These are phyloP conservation scores for Vitis rotundifolia DNA, from an alignment of 164 flowering plant species.

Conservation along the genomic window DNA sequence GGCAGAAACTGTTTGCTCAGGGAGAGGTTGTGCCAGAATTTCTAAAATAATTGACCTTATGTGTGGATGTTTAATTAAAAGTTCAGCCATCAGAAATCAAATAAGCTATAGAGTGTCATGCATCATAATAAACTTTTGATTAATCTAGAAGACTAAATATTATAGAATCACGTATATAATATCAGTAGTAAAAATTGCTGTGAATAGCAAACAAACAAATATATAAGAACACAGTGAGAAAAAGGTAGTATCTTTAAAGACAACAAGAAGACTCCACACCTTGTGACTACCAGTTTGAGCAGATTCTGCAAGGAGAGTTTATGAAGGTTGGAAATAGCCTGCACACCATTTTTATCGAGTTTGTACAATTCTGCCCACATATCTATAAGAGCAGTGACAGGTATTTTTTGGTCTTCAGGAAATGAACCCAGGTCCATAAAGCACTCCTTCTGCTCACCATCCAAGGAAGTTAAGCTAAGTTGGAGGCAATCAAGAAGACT, in stretches of 20 bases:
- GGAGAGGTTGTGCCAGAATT: too few species aligned
- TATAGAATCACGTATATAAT: too few species aligned
- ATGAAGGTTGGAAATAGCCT: slow-evolving; percentile 19
- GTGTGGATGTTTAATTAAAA: too few species aligned
- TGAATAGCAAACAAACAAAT: background rate
- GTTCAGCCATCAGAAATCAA: too few species aligned
- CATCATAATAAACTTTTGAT: too few species aligned
- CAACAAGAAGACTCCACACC: slow-evolving; percentile 10
- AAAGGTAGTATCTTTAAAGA: background rate
- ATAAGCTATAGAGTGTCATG: too few species aligned
- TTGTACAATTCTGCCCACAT: slow-evolving; percentile 47
- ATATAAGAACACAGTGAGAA: too few species aligned
- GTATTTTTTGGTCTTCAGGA: slow-evolving; percentile 56
- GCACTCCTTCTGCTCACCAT: slow-evolving; percentile 25
- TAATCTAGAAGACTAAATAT: too few species aligned
- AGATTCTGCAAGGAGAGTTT: slow-evolving; percentile 30
- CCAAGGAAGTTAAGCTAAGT: slow-evolving; percentile 32
- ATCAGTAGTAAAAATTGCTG: too few species aligned
- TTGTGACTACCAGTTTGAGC: slow-evolving; percentile 13
- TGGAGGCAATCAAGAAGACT: slow-evolving; percentile 30
- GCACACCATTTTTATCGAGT: slow-evolving; percentile 28
- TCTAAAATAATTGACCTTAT: too few species aligned
- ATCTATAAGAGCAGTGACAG: slow-evolving; percentile 45
- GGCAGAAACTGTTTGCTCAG: background rate
- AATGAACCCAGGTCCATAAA: slow-evolving; percentile 55